Base-by-base conservation (phyloP, 129 eudicot genomes). In the Arctium minus region DNA sequence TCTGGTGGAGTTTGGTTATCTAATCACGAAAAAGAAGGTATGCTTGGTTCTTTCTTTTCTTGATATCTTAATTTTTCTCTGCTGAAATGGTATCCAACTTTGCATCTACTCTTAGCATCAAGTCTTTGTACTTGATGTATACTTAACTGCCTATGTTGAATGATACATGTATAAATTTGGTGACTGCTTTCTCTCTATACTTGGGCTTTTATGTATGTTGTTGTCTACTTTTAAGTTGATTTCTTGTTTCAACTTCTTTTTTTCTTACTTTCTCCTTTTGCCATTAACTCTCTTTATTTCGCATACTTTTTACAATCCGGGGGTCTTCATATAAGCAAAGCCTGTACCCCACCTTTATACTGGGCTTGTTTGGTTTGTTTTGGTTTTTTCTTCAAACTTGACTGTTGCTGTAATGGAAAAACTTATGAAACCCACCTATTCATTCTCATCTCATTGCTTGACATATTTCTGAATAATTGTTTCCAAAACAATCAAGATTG, bases 1-100 rank as follows among this genome's bases (percentile, higher is more conserved):
- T 46, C 78, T 94, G 69, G 86, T 94, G 86, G 97, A 94, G 88
- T 94, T 94, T 60, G 98, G 89, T 72, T 90, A 94, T 89, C 85
- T 94, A 44, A 94, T 94, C 48, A 88, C 96, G 18, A 94, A 94
- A 84, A 94, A 94, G 89, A 94, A 94, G 98, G 98, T 94, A 78
- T 37, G 9, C 17, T 7, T 60, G 37, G 39, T 22, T 46, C 56
- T 46, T 46, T 46, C 56, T 46, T 46, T 46, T 46, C 56, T 46
- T 46, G 12, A 46, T 10, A 46, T 46, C 15, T 46, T 46, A 10
- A 46, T 46, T 46, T 46, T 46, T 46, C 56, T 42, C 50, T 42
- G 56, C 56, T 46, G 9, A 46, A 46, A 46, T 46, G 56, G 15
- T 46, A 10, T 10, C 56, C 40, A 37, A 4, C 40, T 37, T 37